Conservation (phyloP, 768 basidiomycete species). For the Tricholoma matsutake region DNA sequence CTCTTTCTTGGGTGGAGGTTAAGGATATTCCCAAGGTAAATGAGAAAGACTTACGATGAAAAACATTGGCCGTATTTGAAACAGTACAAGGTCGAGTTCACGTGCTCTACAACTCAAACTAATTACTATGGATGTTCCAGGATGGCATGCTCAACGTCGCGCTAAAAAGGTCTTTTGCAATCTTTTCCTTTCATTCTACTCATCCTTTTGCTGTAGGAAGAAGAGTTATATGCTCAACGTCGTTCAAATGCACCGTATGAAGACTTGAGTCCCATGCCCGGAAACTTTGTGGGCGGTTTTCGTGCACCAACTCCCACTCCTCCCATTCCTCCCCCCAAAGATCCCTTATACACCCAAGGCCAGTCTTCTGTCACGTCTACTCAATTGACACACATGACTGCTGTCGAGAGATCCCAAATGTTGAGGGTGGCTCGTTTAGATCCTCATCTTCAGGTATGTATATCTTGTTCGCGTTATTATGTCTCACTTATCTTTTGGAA, state of each 20-base stretch:
- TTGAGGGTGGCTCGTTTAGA: conserved; percentile 65
- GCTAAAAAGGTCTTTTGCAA: conserved; percentile 48
- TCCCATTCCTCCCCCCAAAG: conserved; percentile 50
- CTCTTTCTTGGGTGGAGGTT: conserved; percentile 65
- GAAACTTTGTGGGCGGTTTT: conserved; percentile 55
- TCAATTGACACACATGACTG: conserved; percentile 48
- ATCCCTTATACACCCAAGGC: conserved; percentile 27
- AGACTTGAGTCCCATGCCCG: conserved; percentile 58
- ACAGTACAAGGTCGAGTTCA: too few species aligned
- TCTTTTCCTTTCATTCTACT: conserved; percentile 4
- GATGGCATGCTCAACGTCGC: conserved; percentile 69
- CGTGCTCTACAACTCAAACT: not conserved
- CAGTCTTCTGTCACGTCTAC: conserved; percentile 33
- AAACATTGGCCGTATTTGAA: conserved; percentile 44
- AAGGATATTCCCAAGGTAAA: conserved; percentile 1
- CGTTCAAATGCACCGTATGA: conserved; percentile 49
- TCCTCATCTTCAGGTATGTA: conserved; percentile 66
- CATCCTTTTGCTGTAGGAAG: conserved; percentile 26
- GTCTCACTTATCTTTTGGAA: not conserved
- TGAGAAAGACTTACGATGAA: conserved; percentile 56
- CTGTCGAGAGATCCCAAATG: conserved; percentile 63
- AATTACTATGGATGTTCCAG: conserved; percentile 68
- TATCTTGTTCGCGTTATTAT: not conserved
- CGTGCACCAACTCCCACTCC: conserved; percentile 34
- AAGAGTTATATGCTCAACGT: conserved; percentile 27